Base-by-base conservation (phyloP, 805 yeast genomes). In the Jamesozyma hellenica region DNA sequence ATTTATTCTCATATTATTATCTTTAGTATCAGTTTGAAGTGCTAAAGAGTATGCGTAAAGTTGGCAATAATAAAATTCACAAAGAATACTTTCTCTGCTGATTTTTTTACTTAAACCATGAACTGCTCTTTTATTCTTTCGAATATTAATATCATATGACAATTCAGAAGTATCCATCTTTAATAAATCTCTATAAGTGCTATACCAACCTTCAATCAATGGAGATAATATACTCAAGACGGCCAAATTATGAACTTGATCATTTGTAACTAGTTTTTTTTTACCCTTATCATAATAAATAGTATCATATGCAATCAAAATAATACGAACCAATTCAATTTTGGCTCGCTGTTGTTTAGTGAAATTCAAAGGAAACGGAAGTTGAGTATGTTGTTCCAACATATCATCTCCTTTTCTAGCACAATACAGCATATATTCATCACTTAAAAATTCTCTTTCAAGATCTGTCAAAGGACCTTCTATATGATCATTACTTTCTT, bases 1-100 rank as follows among this genome's bases (percentile, higher is more conserved):
- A 51, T 80, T 84, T 29, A 83, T 58, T 45, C 77, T 70, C 44
- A 81, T 61, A 34, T 60, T 53, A 33, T 45, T 52, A 30, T 51
- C 46, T 41, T 56, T 55, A 23, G 39, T 40, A 30, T 71, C 75
- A 42, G 77, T 70, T 39, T 66, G 66, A 32, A 88, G 64, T 0
- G 96, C 94, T 38, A 87, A 63, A 1, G 96, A 87, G 56, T 77
- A 88, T 23, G 87, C 76, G 57, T 87, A 90, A 27, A 88, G 61
- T 48, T 82, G 82, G 17, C 92, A 79, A 60, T 90, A 88, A 55
- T 84, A 77, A 62, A 74, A 87, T 55, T 88, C 96, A 56, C 87
- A 75, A 31, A 83, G 72, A 40, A 87, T 61, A 2, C 86, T 72
- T 54, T 86, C 94, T 35, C 72, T 63, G 46, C 79, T 87, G 33